Percentiles rank a stretch among this genome's conserved stretches.
Conservation (phyloP, 2,329 filamentous ascomycete species). For the Penicillium sclerotiorum region DNA sequence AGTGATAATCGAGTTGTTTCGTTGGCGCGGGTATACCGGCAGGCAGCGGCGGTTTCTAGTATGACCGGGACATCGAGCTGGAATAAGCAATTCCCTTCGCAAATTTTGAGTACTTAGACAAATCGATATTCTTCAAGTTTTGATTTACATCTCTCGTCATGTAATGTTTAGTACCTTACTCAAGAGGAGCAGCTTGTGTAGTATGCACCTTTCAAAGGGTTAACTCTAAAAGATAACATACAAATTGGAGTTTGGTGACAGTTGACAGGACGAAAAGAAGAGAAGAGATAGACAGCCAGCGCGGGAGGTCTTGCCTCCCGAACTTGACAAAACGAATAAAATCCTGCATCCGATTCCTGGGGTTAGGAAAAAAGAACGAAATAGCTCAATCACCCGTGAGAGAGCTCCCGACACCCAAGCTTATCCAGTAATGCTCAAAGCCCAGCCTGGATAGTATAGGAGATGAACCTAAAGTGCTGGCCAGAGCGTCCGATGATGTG, state of each 20-base stretch:
- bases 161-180: slow-evolving; percentile 1
- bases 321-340: slow-evolving; percentile 34
- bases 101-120: too few species aligned
- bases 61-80: too few species aligned
- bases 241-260: slow-evolving; percentile 11
- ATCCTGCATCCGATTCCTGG: slow-evolving; percentile 56
- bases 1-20: neutral
- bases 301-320: slow-evolving; percentile 40
- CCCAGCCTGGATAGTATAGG: slow-evolving; percentile 55
- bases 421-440: slow-evolving; percentile 39
- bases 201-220: slow-evolving; percentile 23
- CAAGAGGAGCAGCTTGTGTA: slow-evolving; percentile 1
- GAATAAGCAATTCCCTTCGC: too few species aligned
- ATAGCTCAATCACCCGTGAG: slow-evolving; percentile 32
- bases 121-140: neutral
- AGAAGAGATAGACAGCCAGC: slow-evolving; percentile 29
- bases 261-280: slow-evolving; percentile 14
- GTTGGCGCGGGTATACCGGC: neutral
- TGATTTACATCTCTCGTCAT: neutral
- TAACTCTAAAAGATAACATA: slow-evolving; percentile 20
- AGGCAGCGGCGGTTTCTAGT: neutral
- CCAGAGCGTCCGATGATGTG: slow-evolving; percentile 6
- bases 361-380: slow-evolving; percentile 21
- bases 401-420: slow-evolving; percentile 28
- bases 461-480: slow-evolving; percentile 53